Base-by-base conservation (phyloP, 23 red algal species). In the Gracilaria gracilis region DNA sequence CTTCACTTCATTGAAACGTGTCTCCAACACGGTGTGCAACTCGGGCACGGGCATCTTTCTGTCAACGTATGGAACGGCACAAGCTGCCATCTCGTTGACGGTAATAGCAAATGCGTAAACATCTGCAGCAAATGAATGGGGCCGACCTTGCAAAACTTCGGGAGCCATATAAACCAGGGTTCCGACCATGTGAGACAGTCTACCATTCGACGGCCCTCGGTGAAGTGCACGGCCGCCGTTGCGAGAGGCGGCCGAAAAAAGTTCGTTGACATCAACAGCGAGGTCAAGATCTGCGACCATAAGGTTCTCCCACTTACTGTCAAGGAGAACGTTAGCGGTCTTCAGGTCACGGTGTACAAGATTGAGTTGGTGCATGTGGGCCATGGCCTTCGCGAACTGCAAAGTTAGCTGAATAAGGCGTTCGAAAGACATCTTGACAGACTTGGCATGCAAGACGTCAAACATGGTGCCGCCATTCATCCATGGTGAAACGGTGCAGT, bases 261-360 rank as follows among this genome's bases (percentile, higher is more conserved):
- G 83, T 29, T 83, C 32, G 34, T 72, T 84, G 69, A 92, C 89
- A 49, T 94, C 91, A 50, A 80, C 51, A 19, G 66, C 72, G 21
- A 99, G 91, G 82, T 99, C 97, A 35, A 96, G 81, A 85, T 99
- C 97, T 9, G 94, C 89, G 23, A 99, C 75, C 47, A 83, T 57
- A 29, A 92, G 91, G 40, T 89, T 89, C 24, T 83, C 28, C 74
- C 69, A 87, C 19, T 84, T 59, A 31, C 25, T 58, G 38, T 99
- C 95, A 9, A 99, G 81, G 8, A 99, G 75, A 25, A 99, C 57
- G 61, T 99, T 99, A 35, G 94, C 94, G 54, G 94, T 93, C 74
- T 99, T 99, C 17, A 99, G 61, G 59, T 99, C 97, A 61, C 97
- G 90, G 79, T 99, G 97, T 19, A 99, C 91, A 19, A 99, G 84